These are phyloP conservation scores for Dispira parvispora DNA, from an alignment of 192 early-diverging fungal species.

Conservation along the genomic window DNA sequence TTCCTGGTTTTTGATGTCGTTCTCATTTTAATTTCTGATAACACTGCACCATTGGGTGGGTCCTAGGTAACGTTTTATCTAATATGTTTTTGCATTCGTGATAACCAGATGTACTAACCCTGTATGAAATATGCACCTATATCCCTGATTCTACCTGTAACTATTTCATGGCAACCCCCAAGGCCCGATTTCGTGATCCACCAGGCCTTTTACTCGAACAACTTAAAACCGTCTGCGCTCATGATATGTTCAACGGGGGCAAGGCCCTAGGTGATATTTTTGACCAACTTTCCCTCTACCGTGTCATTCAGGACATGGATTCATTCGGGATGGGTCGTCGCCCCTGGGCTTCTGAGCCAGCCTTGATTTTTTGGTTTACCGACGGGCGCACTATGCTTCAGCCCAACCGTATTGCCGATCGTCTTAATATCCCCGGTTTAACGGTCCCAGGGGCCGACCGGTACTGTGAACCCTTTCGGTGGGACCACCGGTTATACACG, in stretches of 20 bases:
- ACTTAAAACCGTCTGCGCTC: constrained; percentile 41
- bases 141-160: no score
- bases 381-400: constrained; percentile 46
- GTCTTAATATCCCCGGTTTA: constrained; percentile 52
- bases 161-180: constrained; percentile 12
- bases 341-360: constrained; percentile 39
- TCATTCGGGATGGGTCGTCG: constrained; percentile 53
- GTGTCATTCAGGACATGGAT: constrained; percentile 42
- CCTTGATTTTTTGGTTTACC: constrained; percentile 64
- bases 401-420: constrained; percentile 22
- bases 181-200: constrained; percentile 32
- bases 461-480: constrained; percentile 64
- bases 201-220: constrained; percentile 33
- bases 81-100: no score
- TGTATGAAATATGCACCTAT: no score
- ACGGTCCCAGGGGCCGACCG: constrained; percentile 42
- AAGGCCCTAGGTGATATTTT: constrained; percentile 45
- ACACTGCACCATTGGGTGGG: no score
- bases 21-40: no score
- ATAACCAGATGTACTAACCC: no score
- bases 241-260: constrained; percentile 51
- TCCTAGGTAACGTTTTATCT: no score
- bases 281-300: constrained; percentile 47
- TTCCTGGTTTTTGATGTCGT: no score
- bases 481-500: constrained; percentile 61